Base-by-base conservation (phyloP, 768 basidiomycete species). In the Leccinum aurantiacum region DNA sequence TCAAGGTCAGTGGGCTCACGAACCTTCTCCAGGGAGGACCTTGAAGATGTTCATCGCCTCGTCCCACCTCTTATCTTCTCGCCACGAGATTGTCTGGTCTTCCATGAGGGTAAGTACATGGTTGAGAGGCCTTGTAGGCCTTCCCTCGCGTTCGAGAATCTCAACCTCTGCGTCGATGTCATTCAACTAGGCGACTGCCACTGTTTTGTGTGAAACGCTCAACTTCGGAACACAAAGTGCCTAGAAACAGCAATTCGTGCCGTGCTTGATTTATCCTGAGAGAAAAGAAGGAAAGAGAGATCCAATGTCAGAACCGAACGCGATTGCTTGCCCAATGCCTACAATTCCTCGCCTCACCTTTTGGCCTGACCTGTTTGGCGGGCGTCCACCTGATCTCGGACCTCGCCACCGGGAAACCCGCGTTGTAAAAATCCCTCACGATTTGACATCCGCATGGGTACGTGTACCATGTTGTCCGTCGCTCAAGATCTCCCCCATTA, bases 191-290 rank as follows among this genome's bases (percentile, higher is more conserved):
- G 65, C 72, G 46, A 79, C 76, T 0, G 88, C 86, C 14, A 84
- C 66, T 1, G 69, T 66, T 76, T 22, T 69, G 63, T 91, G 82
- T 6, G 78, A 65, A 76, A 22, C 22, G 22, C 22, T 72, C 58
- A 92, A 69, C n/a, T 65, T 68, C 6, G 85, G 82, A 1, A 78
- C 60, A 6, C 84, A 79, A 15, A 90, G 74, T 1, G 85, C 22
- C 22, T 22, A 22, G 15, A 90, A 54, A 27, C 75, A 60, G 8
- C 85, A 77, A 64, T 92, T 90, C 8, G 82, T 82, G 4, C 76
- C 88, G 65, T 92, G 90, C 0, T 88, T 89, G 5, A 91, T 85
- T 56, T 85, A 84, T 1, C 87, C 87, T 90, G 55, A 31, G 31
- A 10, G 10, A 4, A 33, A 33, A 33, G 31, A 33, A 33, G 11